These are phyloP conservation scores for Trebouxiophyceae sp. DNA, from an alignment of 163 green algal genomes.

Conservation along the genomic window DNA sequence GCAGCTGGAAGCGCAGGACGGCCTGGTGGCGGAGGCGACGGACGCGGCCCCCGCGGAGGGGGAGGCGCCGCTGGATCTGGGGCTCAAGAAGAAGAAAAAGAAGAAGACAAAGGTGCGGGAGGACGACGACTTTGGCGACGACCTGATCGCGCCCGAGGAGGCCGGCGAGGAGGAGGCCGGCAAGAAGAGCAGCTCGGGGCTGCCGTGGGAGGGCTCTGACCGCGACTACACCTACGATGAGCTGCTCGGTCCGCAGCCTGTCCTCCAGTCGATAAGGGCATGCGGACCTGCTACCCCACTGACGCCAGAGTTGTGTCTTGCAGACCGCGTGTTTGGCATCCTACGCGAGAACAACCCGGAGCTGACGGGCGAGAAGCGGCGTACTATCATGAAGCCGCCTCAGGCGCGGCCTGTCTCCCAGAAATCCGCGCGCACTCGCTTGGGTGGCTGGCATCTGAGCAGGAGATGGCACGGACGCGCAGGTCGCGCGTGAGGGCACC, in stretches of 20 bases:
- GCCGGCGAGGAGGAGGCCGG: conserved; percentile 17
- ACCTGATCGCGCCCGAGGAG: conserved; percentile 14
- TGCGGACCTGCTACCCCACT: background rate
- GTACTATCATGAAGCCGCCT: conserved; percentile 95
- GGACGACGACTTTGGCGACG: conserved; percentile 29
- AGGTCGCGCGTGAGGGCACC: conserved; percentile 94
- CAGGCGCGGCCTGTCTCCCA: conserved; percentile 41
- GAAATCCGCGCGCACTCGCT: background rate
- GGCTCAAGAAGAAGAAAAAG: conserved; percentile 69
- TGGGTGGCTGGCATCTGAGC: background rate
- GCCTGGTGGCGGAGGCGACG: conserved; percentile 25
- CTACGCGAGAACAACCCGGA: conserved; percentile 94
- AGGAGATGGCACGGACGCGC: background rate
- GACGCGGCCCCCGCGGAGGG: conserved; percentile 26
- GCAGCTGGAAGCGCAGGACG: too few species aligned
- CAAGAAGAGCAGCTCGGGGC: conserved; percentile 27
- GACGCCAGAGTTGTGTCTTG: conserved; percentile 9
- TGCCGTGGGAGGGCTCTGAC: conserved; percentile 88
- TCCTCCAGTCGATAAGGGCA: background rate
- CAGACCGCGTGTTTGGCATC: conserved; percentile 95
- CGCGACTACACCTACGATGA: conserved; percentile 98
- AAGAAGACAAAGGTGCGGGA: conserved; percentile 51
- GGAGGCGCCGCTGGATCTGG: conserved; percentile 30
- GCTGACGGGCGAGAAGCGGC: conserved; percentile 88
- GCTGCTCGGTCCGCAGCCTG: conserved; percentile 79